Conservation (phyloP, 352 stramenopile genomes). For the Phytopythium cucurbitacearum region DNA sequence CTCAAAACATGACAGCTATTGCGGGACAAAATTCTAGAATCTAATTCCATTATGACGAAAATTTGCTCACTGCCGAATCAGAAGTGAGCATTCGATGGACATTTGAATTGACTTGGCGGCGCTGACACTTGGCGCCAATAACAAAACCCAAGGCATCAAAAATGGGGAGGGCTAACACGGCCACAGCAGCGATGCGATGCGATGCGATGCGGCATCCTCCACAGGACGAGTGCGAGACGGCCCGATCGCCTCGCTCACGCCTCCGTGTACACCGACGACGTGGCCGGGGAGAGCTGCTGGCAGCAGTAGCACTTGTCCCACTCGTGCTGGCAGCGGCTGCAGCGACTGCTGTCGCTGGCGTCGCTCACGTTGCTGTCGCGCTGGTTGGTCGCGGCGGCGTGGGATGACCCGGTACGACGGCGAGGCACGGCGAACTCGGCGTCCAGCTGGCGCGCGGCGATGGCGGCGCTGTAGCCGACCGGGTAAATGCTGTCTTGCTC, state of each 20-base stretch:
- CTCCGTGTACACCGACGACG: slow-evolving; percentile 61
- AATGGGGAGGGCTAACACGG: too few relatives aligned
- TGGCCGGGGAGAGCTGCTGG: slow-evolving; percentile 63
- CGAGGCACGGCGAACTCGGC: slow-evolving; percentile 6
- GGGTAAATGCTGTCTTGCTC: slow-evolving; percentile 68
- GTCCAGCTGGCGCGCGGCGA: slow-evolving; percentile 6
- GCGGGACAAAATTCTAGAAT: too few relatives aligned
- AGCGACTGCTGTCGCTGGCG: slow-evolving; percentile 62
- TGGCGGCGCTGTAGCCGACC: slow-evolving; percentile 18
- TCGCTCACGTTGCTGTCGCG: slow-evolving; percentile 35
- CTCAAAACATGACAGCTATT: too few relatives aligned
- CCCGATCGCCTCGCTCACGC: slow-evolving; percentile 17
- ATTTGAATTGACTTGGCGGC: too few relatives aligned
- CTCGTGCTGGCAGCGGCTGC: slow-evolving; percentile 57
- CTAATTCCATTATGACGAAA: too few relatives aligned
- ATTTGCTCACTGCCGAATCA: too few relatives aligned
- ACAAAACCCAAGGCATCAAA: too few relatives aligned
- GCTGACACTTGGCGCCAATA: too few relatives aligned
- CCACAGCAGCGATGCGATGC: not conserved
- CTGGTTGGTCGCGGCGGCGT: slow-evolving; percentile 3
- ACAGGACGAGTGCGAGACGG: not conserved
- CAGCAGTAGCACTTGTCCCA: slow-evolving; percentile 79
- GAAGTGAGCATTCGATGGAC: too few relatives aligned
- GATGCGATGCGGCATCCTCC: not conserved
- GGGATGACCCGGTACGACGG: not conserved